A percentile compares a stretch with the other conserved stretches of the same genome.
Conservation (phyloP, 1,284 basidiomycete species). For the Chalciporus piperatoides region DNA sequence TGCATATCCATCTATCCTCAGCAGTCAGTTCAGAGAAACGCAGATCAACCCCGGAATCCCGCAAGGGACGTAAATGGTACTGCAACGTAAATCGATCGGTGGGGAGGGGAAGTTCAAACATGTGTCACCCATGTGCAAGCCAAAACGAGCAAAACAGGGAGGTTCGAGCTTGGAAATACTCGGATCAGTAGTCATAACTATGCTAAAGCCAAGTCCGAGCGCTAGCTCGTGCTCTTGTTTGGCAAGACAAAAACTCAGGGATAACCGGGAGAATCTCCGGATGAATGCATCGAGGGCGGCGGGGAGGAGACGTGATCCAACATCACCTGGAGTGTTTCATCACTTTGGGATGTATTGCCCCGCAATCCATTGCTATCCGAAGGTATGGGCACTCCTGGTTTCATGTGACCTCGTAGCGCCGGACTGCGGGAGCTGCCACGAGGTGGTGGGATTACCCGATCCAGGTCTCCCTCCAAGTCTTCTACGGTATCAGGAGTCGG, state of each 20-base stretch:
- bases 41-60: constrained; percentile 25
- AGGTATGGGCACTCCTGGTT: constrained; percentile 6
- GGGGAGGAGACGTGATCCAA: constrained; percentile 9
- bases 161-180: background rate
- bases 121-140: background rate
- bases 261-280: constrained; percentile 9
- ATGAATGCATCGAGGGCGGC: constrained; percentile 2
- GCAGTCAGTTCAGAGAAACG: constrained; percentile 4
- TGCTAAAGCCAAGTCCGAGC: constrained; percentile 11
- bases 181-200: constrained; percentile 7
- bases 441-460: constrained; percentile 22
- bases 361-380: constrained; percentile 8
- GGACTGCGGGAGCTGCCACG: constrained; percentile 17
- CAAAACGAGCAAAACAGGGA: background rate
- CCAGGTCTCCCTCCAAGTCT: constrained; percentile 10
- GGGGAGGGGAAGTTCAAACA: background rate
- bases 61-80: background rate
- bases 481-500: constrained; percentile 9
- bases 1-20: background rate
- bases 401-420: constrained; percentile 2
- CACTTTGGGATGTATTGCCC: constrained; percentile 3
- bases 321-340: constrained; percentile 9
- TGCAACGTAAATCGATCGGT: constrained; percentile 11
- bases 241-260: constrained; percentile 2
- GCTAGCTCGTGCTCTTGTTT: constrained; percentile 8